Percentiles rank a stretch among this genome's conserved stretches.
Conservation (phyloP, 129 eudicot genomes). For the Chrysanthemum makinoi region DNA sequence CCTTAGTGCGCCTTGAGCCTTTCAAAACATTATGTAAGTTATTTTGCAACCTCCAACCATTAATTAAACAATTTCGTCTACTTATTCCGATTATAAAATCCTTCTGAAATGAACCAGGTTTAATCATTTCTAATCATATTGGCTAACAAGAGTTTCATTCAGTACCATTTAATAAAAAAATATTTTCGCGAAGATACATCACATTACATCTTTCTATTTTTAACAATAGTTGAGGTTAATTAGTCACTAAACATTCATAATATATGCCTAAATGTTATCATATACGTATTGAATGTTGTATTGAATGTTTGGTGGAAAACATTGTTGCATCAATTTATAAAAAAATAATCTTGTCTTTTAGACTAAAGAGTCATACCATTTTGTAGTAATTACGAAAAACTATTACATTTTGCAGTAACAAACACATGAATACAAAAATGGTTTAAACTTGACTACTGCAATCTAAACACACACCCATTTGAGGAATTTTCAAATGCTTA, state of each 20-base stretch:
- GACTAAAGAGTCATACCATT: slow-evolving; percentile 6
- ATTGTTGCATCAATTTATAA: not conserved
- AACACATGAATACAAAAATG: no score
- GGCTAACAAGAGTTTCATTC: not conserved
- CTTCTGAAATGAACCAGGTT: no score
- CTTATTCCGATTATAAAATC: no score
- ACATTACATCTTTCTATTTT: not conserved
- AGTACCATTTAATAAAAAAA: not conserved
- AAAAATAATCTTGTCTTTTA: slow-evolving; percentile 3
- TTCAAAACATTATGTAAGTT: no score
- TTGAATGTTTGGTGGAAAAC: slow-evolving; percentile 5
- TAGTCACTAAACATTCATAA: not conserved
- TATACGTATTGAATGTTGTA: slow-evolving; percentile 13
- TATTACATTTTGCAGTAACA: no score
- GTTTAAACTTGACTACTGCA: no score
- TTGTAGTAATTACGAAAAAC: not conserved
- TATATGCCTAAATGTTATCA: slow-evolving; percentile 16
- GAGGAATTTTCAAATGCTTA: no score
- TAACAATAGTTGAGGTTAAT: slow-evolving; percentile 13
- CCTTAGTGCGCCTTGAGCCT: no score
- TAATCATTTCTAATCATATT: no score
- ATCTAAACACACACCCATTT: no score
- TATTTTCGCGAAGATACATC: not conserved
- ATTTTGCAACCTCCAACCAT: no score
- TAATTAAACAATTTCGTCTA: no score